Conservation (phyloP, 495 filamentous ascomycete genomes). For the Xylaria sp. region DNA sequence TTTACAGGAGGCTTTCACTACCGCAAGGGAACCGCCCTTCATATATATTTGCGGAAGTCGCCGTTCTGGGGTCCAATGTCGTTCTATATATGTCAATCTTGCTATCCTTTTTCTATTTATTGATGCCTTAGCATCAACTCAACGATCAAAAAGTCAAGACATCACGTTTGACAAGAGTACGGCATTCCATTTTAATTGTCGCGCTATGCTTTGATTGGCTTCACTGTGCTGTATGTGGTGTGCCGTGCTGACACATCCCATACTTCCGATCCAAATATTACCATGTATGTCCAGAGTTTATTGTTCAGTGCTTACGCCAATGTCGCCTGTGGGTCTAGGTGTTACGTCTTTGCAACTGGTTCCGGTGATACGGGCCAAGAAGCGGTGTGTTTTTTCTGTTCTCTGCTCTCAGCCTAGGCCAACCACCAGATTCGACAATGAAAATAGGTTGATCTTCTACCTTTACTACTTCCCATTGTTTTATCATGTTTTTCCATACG, state of each 20-base stretch:
- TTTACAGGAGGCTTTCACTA: background rate
- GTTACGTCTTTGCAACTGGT: conserved; percentile 1
- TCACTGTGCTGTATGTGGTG: background rate
- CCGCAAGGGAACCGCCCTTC: background rate
- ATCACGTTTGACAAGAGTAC: conserved; percentile 4
- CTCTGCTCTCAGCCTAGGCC: background rate
- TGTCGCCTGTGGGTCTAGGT: background rate
- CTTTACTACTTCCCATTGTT: background rate
- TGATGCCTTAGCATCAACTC: background rate
- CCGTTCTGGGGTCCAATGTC: background rate
- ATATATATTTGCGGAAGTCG: background rate
- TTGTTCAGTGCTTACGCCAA: background rate
- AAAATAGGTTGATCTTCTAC: background rate
- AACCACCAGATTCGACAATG: background rate
- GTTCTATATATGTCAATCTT: background rate
- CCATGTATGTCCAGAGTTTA: background rate
- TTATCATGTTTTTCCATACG: background rate
- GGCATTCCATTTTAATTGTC: background rate
- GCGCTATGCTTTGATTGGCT: background rate
- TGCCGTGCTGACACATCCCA: background rate
- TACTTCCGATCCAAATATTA: background rate
- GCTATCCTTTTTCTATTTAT: background rate
- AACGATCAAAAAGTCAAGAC: background rate
- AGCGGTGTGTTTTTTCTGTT: conserved; percentile 8
- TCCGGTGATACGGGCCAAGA: conserved; percentile 8